Percentiles rank a stretch among this genome's conserved stretches.
Evolutionary conservation across 306 rosid species (phyloP).

Genomic region (Hylodesmum podocarpum): DNA sequence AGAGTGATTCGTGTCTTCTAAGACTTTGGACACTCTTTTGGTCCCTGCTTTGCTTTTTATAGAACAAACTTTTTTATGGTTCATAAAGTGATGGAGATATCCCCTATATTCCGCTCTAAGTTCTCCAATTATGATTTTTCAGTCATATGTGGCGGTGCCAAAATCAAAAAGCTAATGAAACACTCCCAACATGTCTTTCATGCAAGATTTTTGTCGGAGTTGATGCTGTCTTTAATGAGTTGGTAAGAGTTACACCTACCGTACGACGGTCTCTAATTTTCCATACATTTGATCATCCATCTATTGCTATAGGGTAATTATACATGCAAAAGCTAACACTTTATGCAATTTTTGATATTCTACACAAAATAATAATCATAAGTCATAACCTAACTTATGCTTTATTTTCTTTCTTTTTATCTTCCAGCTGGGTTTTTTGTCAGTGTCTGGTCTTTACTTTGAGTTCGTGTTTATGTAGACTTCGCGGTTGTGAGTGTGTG

Average conservation of each 20-base stretch:
- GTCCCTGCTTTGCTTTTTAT: constrained; percentile 29
- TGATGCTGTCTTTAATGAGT: constrained; percentile 29
- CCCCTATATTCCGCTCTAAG: constrained; percentile 40
- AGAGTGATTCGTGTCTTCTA: not conserved
- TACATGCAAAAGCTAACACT: not conserved
- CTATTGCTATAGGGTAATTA: constrained; percentile 4
- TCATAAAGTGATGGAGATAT: constrained; percentile 37
- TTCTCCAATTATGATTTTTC: not conserved
- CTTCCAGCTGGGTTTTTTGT: not conserved
- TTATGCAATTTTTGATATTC: not conserved
- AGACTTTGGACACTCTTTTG: constrained; percentile 20
- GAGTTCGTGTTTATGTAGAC: not conserved
- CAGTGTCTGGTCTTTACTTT: not conserved
- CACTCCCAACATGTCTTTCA: constrained; percentile 2
- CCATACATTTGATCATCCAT: not conserved
- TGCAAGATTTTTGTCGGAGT: constrained; percentile 39
- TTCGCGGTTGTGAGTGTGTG: not conserved
- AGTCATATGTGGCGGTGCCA: constrained; percentile 35
- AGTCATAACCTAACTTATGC: not conserved
- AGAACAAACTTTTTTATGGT: constrained; percentile 37
- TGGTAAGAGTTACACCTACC: constrained; percentile 25
- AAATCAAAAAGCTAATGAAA: constrained; percentile 24
- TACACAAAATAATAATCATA: too few relatives aligned
- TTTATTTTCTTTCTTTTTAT: not conserved
- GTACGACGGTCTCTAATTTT: constrained; percentile 43